Evolutionary conservation across 2,329 filamentous ascomycete genomes (phyloP), one percentile per base, ranked within the genome.

Genomic region (Fusarium agapanthi): DNA sequence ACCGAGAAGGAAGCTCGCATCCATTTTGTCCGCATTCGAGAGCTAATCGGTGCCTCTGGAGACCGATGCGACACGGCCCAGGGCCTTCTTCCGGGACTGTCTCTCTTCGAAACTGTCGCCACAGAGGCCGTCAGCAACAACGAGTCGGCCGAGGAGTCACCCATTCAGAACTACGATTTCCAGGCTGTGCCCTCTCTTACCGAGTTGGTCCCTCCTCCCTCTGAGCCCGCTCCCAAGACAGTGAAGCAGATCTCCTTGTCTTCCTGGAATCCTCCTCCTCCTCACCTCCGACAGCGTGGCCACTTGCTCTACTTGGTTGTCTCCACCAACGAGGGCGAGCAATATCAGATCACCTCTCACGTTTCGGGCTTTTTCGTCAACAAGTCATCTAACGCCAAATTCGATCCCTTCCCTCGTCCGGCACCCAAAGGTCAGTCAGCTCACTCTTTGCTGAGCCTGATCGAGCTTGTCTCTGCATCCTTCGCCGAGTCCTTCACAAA

Each of bases 1-100:
- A 99, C 94, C 47, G 96, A 99, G 85, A 98, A 97, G 85, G 96
- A 99, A 84, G 95, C 96, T 35, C 92, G 97, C 74, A 93, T 99
- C 87, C 96, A 99, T 83, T 86, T 98, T 73, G 90, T 99, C 58
- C 89, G 96, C 74, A 92, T 97, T 69, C 89, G 96, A 72, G 96
- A 99, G 80, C 88, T 99, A 74, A 95, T 99, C 76, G 96, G 96
- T 54, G 95, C 95, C 76, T 91, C 95, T 45, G 95, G 95, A 45
- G 91, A 98, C 82, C 92, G 95, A 68, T 92, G 94, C 61, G 96
- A 98, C 81, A 90, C 92, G 62, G 88, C 97, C 47, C 92, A 97
- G 76, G 96, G 96, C 67, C 90, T 98, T 65, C 87, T 93, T 61
- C 92, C 96, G 2, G 97, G 96, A 40, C 83, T 92, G 50, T 97